phyloP scores from a whole-genome alignment of 1,284 basidiomycete genomes.

The Heterobasidion parviporum region DNA sequence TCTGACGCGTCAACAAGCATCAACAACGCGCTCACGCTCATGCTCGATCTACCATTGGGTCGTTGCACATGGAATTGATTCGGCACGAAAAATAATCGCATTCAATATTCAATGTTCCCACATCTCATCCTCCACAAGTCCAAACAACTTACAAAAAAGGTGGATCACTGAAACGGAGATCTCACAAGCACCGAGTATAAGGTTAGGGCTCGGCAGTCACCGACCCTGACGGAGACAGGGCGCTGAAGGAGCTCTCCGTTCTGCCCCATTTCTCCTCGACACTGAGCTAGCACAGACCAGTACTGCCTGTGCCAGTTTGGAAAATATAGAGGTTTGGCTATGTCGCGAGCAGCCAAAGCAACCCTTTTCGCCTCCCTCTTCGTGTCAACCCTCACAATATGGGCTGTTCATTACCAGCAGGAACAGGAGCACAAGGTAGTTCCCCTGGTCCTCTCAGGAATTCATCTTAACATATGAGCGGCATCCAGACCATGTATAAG shows the following conservation, averaged over 20 bases:
- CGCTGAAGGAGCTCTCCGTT: too few species aligned
- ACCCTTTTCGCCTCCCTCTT: constrained; percentile 68
- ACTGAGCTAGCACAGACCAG: neutral
- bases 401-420: constrained; percentile 90
- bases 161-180: too few species aligned
- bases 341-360: constrained; percentile 73
- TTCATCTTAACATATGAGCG: neutral
- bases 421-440: constrained; percentile 75
- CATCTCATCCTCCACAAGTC: too few species aligned
- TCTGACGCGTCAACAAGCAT: neutral
- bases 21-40: constrained; percentile 5
- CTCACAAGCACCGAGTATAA: too few species aligned
- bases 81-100: too few species aligned
- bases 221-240: too few species aligned
- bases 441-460: constrained; percentile 7
- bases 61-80: too few species aligned
- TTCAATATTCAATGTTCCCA: too few species aligned
- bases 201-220: too few species aligned
- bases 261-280: too few species aligned
- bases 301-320: neutral
- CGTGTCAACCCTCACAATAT: constrained; percentile 69
- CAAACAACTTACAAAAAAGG: too few species aligned
- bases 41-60: too few species aligned
- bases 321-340: constrained; percentile 19
- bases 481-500: constrained; percentile 75